Base-by-base conservation (phyloP, 768 basidiomycete species). In the Pholiota conissans region DNA sequence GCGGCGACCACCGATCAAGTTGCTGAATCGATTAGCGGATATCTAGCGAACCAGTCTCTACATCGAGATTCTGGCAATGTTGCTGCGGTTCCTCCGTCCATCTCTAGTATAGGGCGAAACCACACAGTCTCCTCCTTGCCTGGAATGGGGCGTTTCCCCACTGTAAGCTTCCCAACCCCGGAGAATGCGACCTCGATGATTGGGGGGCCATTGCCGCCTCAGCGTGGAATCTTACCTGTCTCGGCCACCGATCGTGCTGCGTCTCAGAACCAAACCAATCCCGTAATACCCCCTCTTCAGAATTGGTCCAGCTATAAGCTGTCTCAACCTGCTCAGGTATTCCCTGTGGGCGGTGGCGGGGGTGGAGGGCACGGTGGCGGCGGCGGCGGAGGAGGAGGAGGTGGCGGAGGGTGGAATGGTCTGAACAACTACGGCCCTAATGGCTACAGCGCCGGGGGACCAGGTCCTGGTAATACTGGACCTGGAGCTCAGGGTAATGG, bases 81-180 rank as follows among this genome's bases (percentile, higher is more conserved):
- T 13, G 20, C 22, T 3, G 22, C 26, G 28, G 24, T 35, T 7
- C 58, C 58, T 1, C 3, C 30, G 0, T 59, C 58, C 10, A 49
- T 59, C 34, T 59, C 58, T 2, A 18, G 50, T 18, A 47, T 59
- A 8, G 37, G 45, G 20, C n/a, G 24, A 6, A 35, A n/a, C 11
- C 61, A 63, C 40, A 24, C 55, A 24, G 47, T 63, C 3, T 57
- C 61, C 0, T 14, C 55, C 5, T 26, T 63, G 24, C 61, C 61
- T 16, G 59, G 55, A 0, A 35, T 57, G 26, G 54, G 54, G 10
- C 26, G 28, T 10, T 55, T 56, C 11, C 49, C 47, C 11, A 9
- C 51, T 37, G 11, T 45, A n/a, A n/a, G 35, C 10, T 18, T 14
- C 11, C 46, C 46, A 1, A 0, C 30, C 6, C 34, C 27, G 11